phyloP scores from a whole-genome alignment of 2,329 filamentous ascomycete genomes.

The Epichloe baconii region DNA sequence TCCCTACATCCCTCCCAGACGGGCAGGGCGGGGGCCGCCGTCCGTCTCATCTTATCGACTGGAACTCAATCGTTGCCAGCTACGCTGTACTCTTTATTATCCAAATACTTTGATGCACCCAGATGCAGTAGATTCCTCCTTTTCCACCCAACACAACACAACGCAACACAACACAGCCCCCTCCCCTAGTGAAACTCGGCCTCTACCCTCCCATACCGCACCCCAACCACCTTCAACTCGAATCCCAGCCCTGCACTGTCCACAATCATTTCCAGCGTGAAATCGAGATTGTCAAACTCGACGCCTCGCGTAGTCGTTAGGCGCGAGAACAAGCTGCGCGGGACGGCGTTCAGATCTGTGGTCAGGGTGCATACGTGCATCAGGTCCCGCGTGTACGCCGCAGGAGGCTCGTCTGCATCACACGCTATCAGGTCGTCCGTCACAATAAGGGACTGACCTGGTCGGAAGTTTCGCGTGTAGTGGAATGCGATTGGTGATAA shows the following conservation, averaged over 20 bases:
- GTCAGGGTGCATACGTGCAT: slow-evolving; percentile 67
- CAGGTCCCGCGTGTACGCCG: slow-evolving; percentile 45
- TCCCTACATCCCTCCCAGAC: no score
- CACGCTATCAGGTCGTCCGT: slow-evolving; percentile 72
- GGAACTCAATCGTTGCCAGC: no score
- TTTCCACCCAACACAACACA: not conserved
- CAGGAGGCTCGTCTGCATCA: slow-evolving; percentile 53
- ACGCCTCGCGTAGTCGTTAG: slow-evolving; percentile 67
- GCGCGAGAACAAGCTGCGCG: slow-evolving; percentile 58
- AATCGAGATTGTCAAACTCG: slow-evolving; percentile 72
- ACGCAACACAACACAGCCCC: not conserved
- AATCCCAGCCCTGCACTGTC: slow-evolving; percentile 65
- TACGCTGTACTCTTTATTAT: no score
- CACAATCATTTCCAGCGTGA: slow-evolving; percentile 72
- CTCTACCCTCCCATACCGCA: slow-evolving; percentile 63
- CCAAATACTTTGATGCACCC: no score
- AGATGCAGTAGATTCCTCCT: no score
- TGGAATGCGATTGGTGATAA: slow-evolving; percentile 65
- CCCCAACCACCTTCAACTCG: slow-evolving; percentile 66
- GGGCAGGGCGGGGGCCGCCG: no score
- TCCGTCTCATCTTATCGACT: no score
- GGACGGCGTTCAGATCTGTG: slow-evolving; percentile 67
- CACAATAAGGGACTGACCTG: slow-evolving; percentile 62
- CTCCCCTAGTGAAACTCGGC: slow-evolving; percentile 55
- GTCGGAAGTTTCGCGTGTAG: slow-evolving; percentile 75